These are phyloP conservation scores for Fagopyrum esculentum DNA, from an alignment of 148 eudicot species.

Conservation along the genomic window DNA sequence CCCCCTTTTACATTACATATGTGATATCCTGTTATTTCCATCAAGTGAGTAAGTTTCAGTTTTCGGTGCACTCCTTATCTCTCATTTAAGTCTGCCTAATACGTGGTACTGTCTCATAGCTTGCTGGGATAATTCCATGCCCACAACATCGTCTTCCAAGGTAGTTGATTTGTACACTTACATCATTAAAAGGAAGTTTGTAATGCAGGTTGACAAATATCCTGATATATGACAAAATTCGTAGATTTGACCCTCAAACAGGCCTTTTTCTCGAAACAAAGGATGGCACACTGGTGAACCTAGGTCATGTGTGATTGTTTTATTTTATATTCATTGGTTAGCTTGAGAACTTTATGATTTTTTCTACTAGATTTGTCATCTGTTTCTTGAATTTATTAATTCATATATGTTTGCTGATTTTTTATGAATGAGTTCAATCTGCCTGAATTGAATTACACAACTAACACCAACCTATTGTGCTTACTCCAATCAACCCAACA, in stretches of 20 bases:
- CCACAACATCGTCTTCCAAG: conserved; percentile 93
- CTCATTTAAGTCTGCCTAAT: conserved; percentile 9
- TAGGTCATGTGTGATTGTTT: too few relatives aligned
- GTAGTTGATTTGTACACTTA: conserved; percentile 26
- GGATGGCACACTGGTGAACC: conserved; percentile 89
- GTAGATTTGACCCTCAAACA: conserved; percentile 85
- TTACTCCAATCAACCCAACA: too few relatives aligned
- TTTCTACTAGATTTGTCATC: too few relatives aligned
- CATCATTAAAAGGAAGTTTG: background rate
- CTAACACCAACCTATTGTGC: too few relatives aligned
- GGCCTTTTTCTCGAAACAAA: conserved; percentile 90
- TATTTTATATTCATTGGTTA: too few relatives aligned
- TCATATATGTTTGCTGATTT: too few relatives aligned
- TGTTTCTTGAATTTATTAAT: too few relatives aligned
- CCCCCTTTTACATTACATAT: too few relatives aligned
- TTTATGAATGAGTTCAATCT: too few relatives aligned
- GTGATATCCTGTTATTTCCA: too few relatives aligned
- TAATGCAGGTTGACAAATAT: background rate
- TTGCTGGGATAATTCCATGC: conserved; percentile 82
- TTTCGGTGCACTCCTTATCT: conserved; percentile 16
- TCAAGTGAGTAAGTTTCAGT: conserved; percentile 6
- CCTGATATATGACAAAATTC: background rate
- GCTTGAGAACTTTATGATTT: too few relatives aligned
- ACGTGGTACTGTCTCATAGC: conserved; percentile 36
- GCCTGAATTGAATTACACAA: too few relatives aligned